A percentile compares a stretch with the other conserved stretches of the same genome.
Conservation (phyloP, 164 flowering plant species). For the Vitis rotundifolia region DNA sequence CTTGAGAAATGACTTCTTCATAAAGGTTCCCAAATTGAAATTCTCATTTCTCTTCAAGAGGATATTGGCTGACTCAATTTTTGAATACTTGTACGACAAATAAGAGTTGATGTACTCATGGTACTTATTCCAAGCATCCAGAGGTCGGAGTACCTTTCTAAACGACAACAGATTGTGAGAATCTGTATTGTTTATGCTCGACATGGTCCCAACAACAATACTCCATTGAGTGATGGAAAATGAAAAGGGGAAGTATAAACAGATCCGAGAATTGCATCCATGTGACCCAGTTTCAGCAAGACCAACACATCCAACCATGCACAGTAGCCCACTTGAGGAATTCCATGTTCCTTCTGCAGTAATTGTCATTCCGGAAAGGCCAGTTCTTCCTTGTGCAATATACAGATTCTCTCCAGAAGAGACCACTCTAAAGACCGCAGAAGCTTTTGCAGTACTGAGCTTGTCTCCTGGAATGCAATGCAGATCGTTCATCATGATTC, state of each 20-base stretch:
- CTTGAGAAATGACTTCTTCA: not conserved
- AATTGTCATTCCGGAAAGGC: constrained; percentile 7
- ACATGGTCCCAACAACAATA: constrained; percentile 4
- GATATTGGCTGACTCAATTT: constrained; percentile 2
- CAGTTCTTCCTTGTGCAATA: not conserved
- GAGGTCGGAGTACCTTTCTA: not conserved
- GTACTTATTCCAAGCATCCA: not conserved
- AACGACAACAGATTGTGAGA: not conserved
- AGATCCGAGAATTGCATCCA: constrained; percentile 8
- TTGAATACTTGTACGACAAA: not conserved
- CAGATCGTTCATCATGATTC: not conserved
- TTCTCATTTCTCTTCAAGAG: not conserved
- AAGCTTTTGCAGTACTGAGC: not conserved
- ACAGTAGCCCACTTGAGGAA: constrained; percentile 1
- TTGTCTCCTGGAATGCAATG: not conserved
- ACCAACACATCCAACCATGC: constrained; percentile 15
- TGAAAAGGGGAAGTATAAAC: not conserved
- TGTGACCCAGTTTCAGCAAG: not conserved
- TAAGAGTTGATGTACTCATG: no score
- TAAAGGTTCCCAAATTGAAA: not conserved
- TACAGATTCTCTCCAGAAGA: not conserved
- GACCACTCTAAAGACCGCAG: constrained; percentile 7
- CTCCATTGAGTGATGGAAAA: constrained; percentile 9
- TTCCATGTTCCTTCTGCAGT: constrained; percentile 16
- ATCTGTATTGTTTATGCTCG: constrained; percentile 1